Base-by-base conservation (phyloP, 2,329 filamentous ascomycete species). In the Xylaria sp. region DNA sequence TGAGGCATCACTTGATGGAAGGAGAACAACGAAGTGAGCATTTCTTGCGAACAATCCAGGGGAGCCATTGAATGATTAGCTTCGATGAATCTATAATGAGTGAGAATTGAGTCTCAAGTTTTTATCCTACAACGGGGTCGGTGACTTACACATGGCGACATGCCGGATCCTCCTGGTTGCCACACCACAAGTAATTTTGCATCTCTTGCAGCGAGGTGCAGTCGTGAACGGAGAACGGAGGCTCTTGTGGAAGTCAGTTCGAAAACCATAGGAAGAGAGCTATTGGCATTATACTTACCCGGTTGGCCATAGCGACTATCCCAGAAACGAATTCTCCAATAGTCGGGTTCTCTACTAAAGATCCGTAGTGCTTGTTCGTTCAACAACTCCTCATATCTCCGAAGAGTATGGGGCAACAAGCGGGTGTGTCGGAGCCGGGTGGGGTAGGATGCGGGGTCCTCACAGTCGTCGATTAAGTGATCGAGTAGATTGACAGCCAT, bases 1-100 rank as follows among this genome's bases (percentile, higher is more conserved):
- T 67, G 65, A 26, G 65, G 36, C 61, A 68, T 65, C 1, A 68
- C 66, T 15, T 65, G 66, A 58, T 68, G 51, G 11, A 62, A 65
- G 2, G 11, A 54, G 33, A 68, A 44, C 10, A 65, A 11, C 0
- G 49, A 17, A 5, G 40, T 42, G 0, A 68, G 15, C 62, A 68
- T 68, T 7, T 68, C 56, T 26, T 51, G 61, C 2, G 61, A 65
- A 11, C 56, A 68, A 23, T 68, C 31, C 3, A 68, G 51, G 31
- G 62, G 66, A 4, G 57, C 66, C n/a, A 40, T 10, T 0, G 66
- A 68, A 59, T 68, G 66, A 5, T 15, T 6, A 4, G 66, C 51
- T 26, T 36, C 17, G 15, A 68, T 28, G 33, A 68, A 68, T n/a
- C 66, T 68, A 38, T 6, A 17, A 10, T 13, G 15, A 3, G 48